Base-by-base conservation (phyloP, 805 yeast species). In the Yamadazyma insecticola region DNA sequence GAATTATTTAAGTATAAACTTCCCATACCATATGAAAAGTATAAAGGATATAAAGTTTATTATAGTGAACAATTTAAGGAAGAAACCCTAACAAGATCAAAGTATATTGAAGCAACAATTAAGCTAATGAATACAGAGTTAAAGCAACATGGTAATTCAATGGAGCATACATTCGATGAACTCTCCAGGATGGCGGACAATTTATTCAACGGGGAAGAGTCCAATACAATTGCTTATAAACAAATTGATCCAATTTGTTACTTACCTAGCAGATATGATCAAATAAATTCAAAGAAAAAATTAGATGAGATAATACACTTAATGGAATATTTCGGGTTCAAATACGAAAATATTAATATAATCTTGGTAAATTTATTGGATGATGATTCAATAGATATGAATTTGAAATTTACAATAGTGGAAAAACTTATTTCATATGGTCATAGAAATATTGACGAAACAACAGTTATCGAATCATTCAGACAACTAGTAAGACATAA, bases 321-420 rank as follows among this genome's bases (percentile, higher is more conserved):
- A 11, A 33, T 33, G 32, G 32, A 28, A 22, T 24, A 28, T n/a
- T 16, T 33, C 3, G 20, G 28, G 10, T 33, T 33, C 32, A 33
- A 28, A 24, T 33, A 28, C 29, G 9, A 19, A 4, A 20, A 33
- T 24, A 20, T 26, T 2, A 28, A 28, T 18, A 10, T 4, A 7
- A 32, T 33, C 4, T 4, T 33, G 2, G 11, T 14, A 4, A 28
- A 16, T 8, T 5, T 33, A n/a, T 17, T 33, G 3, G 24, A 26
- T 28, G 19, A 22, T 16, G 24, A 28, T n/a, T n/a, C n/a, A n/a
- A n/a, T n/a, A n/a, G n/a, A n/a, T n/a, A n/a, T n/a, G n/a, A n/a
- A n/a, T n/a, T n/a, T n/a, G n/a, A n/a, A n/a, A n/a, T n/a, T n/a
- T n/a, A n/a, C n/a, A n/a, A n/a, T n/a, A n/a, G n/a, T n/a, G n/a